Evolutionary conservation across 2,329 filamentous ascomycete genomes (phyloP).

Genomic region (Colletotrichum limetticola): DNA sequence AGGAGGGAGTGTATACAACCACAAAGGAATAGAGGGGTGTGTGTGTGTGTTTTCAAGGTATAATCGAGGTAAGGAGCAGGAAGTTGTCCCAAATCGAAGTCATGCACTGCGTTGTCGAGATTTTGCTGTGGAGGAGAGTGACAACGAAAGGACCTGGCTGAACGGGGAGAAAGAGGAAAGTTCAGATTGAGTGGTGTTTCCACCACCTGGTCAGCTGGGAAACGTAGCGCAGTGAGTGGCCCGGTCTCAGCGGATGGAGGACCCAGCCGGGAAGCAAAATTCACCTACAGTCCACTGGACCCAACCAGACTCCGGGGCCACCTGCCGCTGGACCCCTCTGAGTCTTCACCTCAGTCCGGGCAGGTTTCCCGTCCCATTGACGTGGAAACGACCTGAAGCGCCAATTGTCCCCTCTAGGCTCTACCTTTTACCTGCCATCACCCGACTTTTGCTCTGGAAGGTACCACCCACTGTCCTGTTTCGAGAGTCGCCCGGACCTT

Average conservation of each 20-base stretch:
- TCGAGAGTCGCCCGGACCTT: not conserved
- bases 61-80: not conserved
- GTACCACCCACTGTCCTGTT: not conserved
- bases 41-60: not conserved
- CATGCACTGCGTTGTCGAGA: not conserved
- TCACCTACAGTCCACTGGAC: not conserved
- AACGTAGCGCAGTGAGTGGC: constrained; percentile 6
- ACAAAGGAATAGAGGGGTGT: not conserved
- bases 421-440: not conserved
- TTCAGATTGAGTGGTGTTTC: not conserved
- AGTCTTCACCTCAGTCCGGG: not conserved
- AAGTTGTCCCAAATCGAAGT: not conserved
- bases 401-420: not conserved
- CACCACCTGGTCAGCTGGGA: constrained; percentile 1
- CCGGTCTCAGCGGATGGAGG: not conserved
- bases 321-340: not conserved
- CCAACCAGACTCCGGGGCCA: not conserved
- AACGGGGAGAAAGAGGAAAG: not conserved
- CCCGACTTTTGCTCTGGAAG: no score
- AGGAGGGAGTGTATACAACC: not conserved
- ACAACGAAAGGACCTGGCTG: not conserved
- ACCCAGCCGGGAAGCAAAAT: constrained; percentile 9
- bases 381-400: not conserved
- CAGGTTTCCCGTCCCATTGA: not conserved
- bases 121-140: not conserved